These are phyloP conservation scores for Suillus hirtellus DNA, from an alignment of 768 basidiomycete genomes.

Conservation along the genomic window DNA sequence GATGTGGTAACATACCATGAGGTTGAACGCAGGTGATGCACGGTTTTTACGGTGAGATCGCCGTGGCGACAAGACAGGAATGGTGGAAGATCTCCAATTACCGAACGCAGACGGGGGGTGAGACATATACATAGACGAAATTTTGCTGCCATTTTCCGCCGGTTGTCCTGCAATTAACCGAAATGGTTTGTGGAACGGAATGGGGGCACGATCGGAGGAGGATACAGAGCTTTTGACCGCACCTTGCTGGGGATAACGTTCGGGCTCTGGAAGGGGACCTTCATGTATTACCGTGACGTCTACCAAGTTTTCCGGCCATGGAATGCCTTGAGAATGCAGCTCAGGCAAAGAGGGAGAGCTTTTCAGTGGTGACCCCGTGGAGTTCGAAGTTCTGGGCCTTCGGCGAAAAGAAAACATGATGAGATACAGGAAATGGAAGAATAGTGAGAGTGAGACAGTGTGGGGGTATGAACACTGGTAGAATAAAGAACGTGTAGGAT, in stretches of 20 bases:
- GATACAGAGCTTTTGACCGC: conserved; percentile 70
- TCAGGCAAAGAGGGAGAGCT: conserved; percentile 83
- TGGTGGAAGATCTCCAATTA: conserved; percentile 43
- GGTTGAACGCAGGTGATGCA: conserved; percentile 76
- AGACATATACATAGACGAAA: conserved; percentile 72
- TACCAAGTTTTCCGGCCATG: conserved; percentile 84
- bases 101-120: conserved; percentile 65
- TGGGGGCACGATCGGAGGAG: conserved; percentile 50
- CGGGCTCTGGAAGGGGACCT: conserved; percentile 31
- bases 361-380: conserved; percentile 48
- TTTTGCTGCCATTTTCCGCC: conserved; percentile 45
- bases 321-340: conserved; percentile 70
- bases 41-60: conserved; percentile 66
- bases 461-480: conserved; percentile 15
- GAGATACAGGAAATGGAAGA: conserved; percentile 22
- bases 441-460: conserved; percentile 18
- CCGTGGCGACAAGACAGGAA: conserved; percentile 42
- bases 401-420: conserved; percentile 78
- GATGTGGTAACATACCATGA: conserved; percentile 58
- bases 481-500: conserved; percentile 25
- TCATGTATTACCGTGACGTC: conserved; percentile 67
- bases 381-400: conserved; percentile 51
- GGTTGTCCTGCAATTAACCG: conserved; percentile 45
- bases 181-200: conserved; percentile 86
- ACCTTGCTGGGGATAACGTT: conserved; percentile 54